Evolutionary conservation across 495 filamentous ascomycete species (phyloP), one percentile per base, ranked within the genome.

Genomic region (Aspergillus indologenus): DNA sequence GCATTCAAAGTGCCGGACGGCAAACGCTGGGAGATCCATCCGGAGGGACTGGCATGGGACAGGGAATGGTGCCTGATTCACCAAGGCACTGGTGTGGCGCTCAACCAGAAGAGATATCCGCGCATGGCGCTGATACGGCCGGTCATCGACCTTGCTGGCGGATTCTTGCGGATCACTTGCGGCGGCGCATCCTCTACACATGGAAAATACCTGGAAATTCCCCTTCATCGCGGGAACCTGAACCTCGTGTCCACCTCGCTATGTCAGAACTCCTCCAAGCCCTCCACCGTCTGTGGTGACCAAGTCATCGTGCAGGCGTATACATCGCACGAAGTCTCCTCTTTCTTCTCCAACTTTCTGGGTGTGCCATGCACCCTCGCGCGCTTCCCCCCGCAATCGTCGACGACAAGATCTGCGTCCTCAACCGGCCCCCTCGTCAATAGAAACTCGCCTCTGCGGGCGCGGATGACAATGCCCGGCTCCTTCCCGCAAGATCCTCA

Each of bases 41-140:
- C 77, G 17, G 88, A 95, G 71, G 92, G 92, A 0, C 75, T 97
- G 6, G 88, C 86, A 18, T 96, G 92, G 92, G 92, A 97, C 69
- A 77, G 92, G 52, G 92, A 97, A 72, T 97, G 92, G 92, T 96
- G 91, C 67, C 72, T 97, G 17, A 81, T 97, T 17, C 91, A 96
- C 68, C 84, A 87, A 65, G 89, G 90, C 9, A 92, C 90, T 2
- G 86, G 86, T 0, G 83, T 83, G 48, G 89, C 86, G 0, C 72
- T 97, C 50, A 92, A 81, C 61, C 91, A 95, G 68, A 96, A 96
- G 71, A 77, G 83, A 56, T 85, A 95, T 65, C 90, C 90, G 2
- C 80, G 77, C 18, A 96, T 97, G 91, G 86, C 90, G 5, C 79
- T 96, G 12, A 81, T 97, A 44, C 77, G 81, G 42, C 90, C 92